Percentiles rank a stretch among this genome's conserved stretches.
Conservation (phyloP, 495 filamentous ascomycete species). For the Neurospora sp. region DNA sequence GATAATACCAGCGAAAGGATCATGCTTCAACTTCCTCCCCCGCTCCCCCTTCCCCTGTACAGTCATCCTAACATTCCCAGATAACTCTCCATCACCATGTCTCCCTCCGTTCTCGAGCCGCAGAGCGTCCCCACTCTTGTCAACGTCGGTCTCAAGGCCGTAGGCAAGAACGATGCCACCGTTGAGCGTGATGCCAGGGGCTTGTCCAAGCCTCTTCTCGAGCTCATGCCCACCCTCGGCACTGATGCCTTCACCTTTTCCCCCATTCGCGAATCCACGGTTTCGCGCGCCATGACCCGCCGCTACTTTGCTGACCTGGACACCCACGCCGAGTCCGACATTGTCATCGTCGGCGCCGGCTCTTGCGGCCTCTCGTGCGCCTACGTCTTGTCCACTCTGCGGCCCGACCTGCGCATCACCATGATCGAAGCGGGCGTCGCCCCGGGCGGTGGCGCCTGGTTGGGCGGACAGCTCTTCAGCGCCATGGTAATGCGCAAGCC, state of each 20-base stretch:
- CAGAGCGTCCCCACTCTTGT: conserved; percentile 18
- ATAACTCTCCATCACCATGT: conserved; percentile 42
- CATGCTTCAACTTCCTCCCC: conserved; percentile 50
- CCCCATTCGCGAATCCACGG: conserved; percentile 80
- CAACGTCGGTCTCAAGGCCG: conserved; percentile 16
- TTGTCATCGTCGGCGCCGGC: conserved; percentile 84
- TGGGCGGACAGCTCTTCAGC: conserved; percentile 84
- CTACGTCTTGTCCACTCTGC: conserved; percentile 72
- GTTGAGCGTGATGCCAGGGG: conserved; percentile 27
- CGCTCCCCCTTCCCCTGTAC: conserved; percentile 19
- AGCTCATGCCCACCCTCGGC: conserved; percentile 37
- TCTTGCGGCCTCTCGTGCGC: conserved; percentile 78
- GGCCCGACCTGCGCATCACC: conserved; percentile 83
- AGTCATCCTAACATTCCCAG: conserved; percentile 27
- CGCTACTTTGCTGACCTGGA: conserved; percentile 87
- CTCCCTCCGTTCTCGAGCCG: conserved; percentile 50
- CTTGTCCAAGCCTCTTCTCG: conserved; percentile 46
- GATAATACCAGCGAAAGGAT: conserved; percentile 99
- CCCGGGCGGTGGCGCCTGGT: conserved; percentile 84
- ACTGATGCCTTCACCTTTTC: conserved; percentile 68
- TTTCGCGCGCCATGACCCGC: conserved; percentile 84
- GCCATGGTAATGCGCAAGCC: conserved; percentile 93
- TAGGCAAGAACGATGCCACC: conserved; percentile 28
- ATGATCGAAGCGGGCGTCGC: conserved; percentile 82
- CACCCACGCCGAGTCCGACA: conserved; percentile 80